phyloP scores from a whole-genome alignment of 2,329 filamentous ascomycete species.

The Penicillium sumatraense region DNA sequence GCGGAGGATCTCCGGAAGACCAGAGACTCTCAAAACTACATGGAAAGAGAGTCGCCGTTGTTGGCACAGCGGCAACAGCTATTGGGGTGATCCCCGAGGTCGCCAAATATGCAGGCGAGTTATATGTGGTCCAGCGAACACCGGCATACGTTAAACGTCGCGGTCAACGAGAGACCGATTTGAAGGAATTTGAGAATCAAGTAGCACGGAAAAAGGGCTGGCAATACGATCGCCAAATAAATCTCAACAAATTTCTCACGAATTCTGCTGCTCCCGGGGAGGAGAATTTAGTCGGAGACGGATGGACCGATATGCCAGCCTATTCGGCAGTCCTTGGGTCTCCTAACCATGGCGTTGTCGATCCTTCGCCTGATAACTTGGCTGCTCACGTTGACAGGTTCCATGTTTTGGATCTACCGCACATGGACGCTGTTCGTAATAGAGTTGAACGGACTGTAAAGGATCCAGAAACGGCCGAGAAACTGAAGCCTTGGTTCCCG shows the following conservation, averaged over 20 bases:
- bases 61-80: slow-evolving; percentile 52
- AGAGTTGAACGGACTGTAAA: slow-evolving; percentile 58
- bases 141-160: slow-evolving; percentile 40
- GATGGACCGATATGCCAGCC: slow-evolving; percentile 27
- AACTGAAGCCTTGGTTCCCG: slow-evolving; percentile 64
- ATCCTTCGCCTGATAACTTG: slow-evolving; percentile 8
- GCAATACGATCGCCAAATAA: slow-evolving; percentile 12
- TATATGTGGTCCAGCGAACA: slow-evolving; percentile 52
- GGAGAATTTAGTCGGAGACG: slow-evolving; percentile 31
- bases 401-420: slow-evolving; percentile 44
- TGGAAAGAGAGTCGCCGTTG: slow-evolving; percentile 48
- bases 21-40: slow-evolving; percentile 50
- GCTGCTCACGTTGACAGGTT: slow-evolving; percentile 31
- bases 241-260: slow-evolving; percentile 32
- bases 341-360: slow-evolving; percentile 1
- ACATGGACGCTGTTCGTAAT: slow-evolving; percentile 51
- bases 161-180: slow-evolving; percentile 30
- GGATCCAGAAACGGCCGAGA: slow-evolving; percentile 56
- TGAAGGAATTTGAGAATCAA: slow-evolving; percentile 13
- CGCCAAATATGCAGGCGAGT: slow-evolving; percentile 34
- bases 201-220: slow-evolving; percentile 16
- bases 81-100: slow-evolving; percentile 48
- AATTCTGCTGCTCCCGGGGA: slow-evolving; percentile 11
- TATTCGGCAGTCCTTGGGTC: slow-evolving; percentile 18
- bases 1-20: slow-evolving; percentile 41